A percentile compares a stretch with the other conserved stretches of the same genome.
phyloP scores from a whole-genome alignment of 192 early-diverging fungal species.

The Martensiomyces pterosporus region DNA sequence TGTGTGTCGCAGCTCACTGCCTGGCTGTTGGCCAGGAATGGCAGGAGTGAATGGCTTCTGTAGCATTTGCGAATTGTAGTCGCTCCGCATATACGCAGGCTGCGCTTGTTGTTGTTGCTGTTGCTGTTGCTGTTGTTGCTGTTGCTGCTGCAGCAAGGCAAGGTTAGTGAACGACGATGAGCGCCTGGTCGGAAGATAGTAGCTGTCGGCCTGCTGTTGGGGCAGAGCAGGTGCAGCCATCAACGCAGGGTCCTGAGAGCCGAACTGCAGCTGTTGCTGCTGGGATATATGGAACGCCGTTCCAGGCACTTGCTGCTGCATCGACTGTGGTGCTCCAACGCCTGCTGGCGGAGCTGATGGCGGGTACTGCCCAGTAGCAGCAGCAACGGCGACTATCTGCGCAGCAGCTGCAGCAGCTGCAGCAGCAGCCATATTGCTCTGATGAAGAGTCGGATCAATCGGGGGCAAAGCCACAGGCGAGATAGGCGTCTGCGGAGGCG shows the following conservation, averaged over 20 bases:
- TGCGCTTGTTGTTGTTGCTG: too few relatives aligned
- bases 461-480: slow-evolving; percentile 26
- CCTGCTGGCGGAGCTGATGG: slow-evolving; percentile 5
- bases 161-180: slow-evolving; percentile 38
- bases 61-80: slow-evolving; percentile 4
- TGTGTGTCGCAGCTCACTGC: neutral
- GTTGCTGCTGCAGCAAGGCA: slow-evolving; percentile 20
- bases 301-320: neutral
- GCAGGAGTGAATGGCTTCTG: slow-evolving; percentile 4
- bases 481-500: slow-evolving; percentile 5
- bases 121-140: neutral
- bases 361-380: slow-evolving; percentile 23
- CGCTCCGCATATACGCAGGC: slow-evolving; percentile 5
- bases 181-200: slow-evolving; percentile 16
- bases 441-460: slow-evolving; percentile 33
- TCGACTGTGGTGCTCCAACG: neutral
- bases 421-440: slow-evolving; percentile 25
- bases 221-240: slow-evolving; percentile 4
- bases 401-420: slow-evolving; percentile 25
- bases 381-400: slow-evolving; percentile 23
- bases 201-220: slow-evolving; percentile 9
- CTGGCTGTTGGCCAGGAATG: neutral
- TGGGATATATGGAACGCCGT: slow-evolving; percentile 12
- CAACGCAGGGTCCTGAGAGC: neutral
- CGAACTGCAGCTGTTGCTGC: slow-evolving; percentile 20